Evolutionary conservation across 495 filamentous ascomycete genomes (phyloP).

Genomic region (Apodospora peruviana): DNA sequence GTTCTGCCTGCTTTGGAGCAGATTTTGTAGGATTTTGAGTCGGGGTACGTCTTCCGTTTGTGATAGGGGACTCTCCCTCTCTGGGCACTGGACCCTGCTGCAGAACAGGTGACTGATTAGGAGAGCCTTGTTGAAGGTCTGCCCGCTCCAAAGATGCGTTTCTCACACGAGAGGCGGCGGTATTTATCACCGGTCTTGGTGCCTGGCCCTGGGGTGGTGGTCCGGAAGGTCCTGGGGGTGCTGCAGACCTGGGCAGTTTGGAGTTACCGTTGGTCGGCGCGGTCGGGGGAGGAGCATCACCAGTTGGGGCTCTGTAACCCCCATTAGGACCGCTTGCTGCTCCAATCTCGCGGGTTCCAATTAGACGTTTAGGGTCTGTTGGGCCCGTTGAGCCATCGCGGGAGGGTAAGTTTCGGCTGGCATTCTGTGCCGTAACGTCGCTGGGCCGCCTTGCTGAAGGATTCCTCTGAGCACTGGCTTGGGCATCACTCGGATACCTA

Average conservation of each 20-base stretch:
- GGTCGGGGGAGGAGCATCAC: constrained; percentile 27
- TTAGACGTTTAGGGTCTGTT: constrained; percentile 50
- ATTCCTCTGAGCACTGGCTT: constrained; percentile 37
- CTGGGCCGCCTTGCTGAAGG: constrained; percentile 36
- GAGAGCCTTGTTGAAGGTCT: constrained; percentile 27
- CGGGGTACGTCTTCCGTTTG: constrained; percentile 60
- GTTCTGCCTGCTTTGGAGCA: constrained; percentile 24
- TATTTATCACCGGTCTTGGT: constrained; percentile 54
- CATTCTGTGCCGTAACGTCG: constrained; percentile 22
- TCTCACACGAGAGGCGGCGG: constrained; percentile 24
- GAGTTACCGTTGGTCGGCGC: constrained; percentile 31
- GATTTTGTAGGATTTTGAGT: constrained; percentile 27
- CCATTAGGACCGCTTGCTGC: constrained; percentile 39
- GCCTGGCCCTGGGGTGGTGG: constrained; percentile 85
- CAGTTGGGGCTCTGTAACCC: constrained; percentile 20
- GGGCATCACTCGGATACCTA: constrained; percentile 80
- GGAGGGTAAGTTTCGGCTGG: constrained; percentile 40
- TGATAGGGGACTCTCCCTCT: constrained; percentile 38
- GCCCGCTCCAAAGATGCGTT: constrained; percentile 38
- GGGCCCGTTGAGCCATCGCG: constrained; percentile 59
- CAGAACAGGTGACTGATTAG: constrained; percentile 49
- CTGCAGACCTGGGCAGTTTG: constrained; percentile 65
- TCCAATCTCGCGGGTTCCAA: constrained; percentile 50
- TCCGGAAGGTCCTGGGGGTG: constrained; percentile 67
- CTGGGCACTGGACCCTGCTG: constrained; percentile 39